Evolutionary conservation across 805 yeast genomes (phyloP), one percentile per base, ranked within the genome.

Genomic region (Ogataea corticis): DNA sequence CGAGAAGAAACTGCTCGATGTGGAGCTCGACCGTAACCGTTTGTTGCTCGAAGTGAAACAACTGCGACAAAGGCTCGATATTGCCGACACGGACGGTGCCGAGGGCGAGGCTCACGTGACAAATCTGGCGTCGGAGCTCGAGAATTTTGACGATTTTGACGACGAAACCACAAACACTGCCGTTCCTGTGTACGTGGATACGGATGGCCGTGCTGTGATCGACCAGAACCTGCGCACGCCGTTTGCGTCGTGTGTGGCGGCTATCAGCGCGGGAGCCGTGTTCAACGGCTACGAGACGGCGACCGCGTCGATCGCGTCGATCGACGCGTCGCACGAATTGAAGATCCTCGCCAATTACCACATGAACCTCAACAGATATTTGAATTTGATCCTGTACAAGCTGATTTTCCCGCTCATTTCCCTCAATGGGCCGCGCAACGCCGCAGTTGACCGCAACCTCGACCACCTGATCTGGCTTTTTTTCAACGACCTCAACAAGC

Each of bases 1-100:
- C 52, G 95, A 86, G 57, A 73, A 72, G 44, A 80, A 79, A 54
- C 69, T 86, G 36, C 73, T 79, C 28, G 75, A 74, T 28, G 66
- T 85, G 44, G 90, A 85, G 58, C 76, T 77, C 36, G 83, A 78
- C 48, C 69, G 77, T 45, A 66, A 71, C 32, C 60, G 61, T 41
- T 59, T 78, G 34, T 59, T 68, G 38, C 46, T 66, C 3, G 72
- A 70, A 42, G 45, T 69, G 34, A 66, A 63, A 23, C 46, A 53
- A 13, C 46, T 66, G 28, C 61, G 56, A 49, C 38, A 38, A 19
- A 48, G 45, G 13, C 38, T 55, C 19, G 34, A 29, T 33, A 31
- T 30, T 5, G 32, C 41, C 43, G 41, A 44, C 15, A 28, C 19
- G 18, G 44, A n/a, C n/a, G n/a, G n/a, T n/a, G 38, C 18, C 13